A percentile compares a stretch with the other conserved stretches of the same genome.
Evolutionary conservation across 108 stramenopile genomes (phyloP).

Genomic region (Cylindrotheca fusiformis): DNA sequence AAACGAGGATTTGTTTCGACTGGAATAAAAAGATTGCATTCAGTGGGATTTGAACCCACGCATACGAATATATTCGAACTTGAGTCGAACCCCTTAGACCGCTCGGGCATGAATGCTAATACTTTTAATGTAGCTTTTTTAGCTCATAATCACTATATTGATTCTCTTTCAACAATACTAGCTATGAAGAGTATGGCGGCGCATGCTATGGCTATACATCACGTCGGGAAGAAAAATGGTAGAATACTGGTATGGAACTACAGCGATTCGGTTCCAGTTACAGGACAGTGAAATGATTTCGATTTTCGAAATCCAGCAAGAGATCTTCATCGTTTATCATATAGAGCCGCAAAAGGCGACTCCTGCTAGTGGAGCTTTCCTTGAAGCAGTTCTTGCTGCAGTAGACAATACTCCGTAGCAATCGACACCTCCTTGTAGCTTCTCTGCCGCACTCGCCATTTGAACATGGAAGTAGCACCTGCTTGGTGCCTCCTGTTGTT

Average conservation of each 20-base stretch:
- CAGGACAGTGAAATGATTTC: conserved; percentile 3
- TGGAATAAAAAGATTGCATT: conserved; percentile 11
- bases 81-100: conserved; percentile 50
- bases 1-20: background rate
- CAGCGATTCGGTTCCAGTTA: no score
- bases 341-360: background rate
- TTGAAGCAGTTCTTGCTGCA: conserved; percentile 36
- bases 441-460: conserved; percentile 14
- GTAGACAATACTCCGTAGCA: conserved; percentile 36
- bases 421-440: conserved; percentile 29
- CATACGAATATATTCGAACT: conserved; percentile 47
- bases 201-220: no score
- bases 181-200: no score
- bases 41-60: conserved; percentile 41
- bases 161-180: no score
- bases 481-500: background rate
- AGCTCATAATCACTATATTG: no score
- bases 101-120: conserved; percentile 35
- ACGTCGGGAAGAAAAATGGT: no score
- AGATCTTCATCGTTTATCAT: background rate
- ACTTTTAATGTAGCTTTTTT: no score
- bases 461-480: conserved; percentile 31
- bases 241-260: no score
- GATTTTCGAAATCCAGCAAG: conserved; percentile 4
- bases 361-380: background rate